These are phyloP conservation scores for Podaxis carcinomalis DNA, from an alignment of 768 basidiomycete genomes.

Conservation along the genomic window DNA sequence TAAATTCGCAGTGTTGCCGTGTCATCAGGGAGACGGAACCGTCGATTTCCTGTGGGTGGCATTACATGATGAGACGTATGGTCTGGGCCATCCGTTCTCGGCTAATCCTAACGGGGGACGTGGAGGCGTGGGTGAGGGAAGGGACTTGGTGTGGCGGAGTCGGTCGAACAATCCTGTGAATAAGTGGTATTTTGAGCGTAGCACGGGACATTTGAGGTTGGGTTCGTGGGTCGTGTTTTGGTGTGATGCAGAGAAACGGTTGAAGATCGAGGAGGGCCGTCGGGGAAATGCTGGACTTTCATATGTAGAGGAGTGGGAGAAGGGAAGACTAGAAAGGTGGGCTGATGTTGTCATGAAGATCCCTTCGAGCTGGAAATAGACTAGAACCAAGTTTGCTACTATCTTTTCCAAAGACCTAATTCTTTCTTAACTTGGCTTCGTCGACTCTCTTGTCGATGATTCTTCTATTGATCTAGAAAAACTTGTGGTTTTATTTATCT, in stretches of 20 bases:
- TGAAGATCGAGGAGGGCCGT: conserved; percentile 65
- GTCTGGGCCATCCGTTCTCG: conserved; percentile 88
- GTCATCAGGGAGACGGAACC: conserved; percentile 95
- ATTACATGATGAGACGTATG: conserved; percentile 96
- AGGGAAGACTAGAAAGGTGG: conserved; percentile 69
- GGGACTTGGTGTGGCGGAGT: conserved; percentile 94
- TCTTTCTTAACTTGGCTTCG: neutral
- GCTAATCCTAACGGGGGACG: conserved; percentile 95
- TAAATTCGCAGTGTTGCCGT: conserved; percentile 96
- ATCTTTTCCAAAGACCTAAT: neutral
- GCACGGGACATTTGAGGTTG: conserved; percentile 83
- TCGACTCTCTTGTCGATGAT: neutral
- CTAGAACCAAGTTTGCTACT: neutral
- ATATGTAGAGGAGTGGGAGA: conserved; percentile 75
- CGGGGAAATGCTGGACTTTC: conserved; percentile 62
- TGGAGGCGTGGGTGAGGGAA: conserved; percentile 83
- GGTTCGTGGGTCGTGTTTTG: conserved; percentile 94
- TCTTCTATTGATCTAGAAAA: neutral
- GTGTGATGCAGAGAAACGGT: conserved; percentile 92
- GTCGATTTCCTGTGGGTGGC: conserved; percentile 99
- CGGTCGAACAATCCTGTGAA: conserved; percentile 93
- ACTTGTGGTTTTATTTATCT: neutral
- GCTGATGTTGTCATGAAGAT: conserved; percentile 61
- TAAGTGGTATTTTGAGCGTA: conserved; percentile 99
- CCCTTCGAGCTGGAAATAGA: conserved; percentile 73